A percentile compares a stretch with the other conserved stretches of the same genome.
phyloP scores from a whole-genome alignment of 2,329 filamentous ascomycete genomes.

The Calcarisporium arbuscula region DNA sequence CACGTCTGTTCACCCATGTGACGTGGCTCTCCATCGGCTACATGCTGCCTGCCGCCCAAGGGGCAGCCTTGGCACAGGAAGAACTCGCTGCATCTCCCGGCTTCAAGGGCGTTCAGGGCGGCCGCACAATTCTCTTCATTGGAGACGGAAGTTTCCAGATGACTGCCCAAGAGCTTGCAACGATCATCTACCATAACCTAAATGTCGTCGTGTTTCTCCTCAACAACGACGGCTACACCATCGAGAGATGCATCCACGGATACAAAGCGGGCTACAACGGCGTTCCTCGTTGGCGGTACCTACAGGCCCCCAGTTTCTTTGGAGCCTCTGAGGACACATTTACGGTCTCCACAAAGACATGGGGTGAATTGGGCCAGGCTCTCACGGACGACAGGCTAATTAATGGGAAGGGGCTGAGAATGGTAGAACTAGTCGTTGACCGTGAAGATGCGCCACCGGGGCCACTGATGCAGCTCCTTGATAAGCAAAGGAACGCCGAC shows the following conservation, averaged over 20 bases:
- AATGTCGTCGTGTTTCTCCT: conserved; percentile 46
- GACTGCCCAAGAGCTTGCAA: conserved; percentile 60
- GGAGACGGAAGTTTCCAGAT: conserved; percentile 61
- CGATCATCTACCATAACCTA: conserved; percentile 50
- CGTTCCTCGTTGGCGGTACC: conserved; percentile 44
- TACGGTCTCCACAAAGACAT: conserved; percentile 1
- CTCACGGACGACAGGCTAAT: conserved; percentile 1
- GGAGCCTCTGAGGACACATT: conserved; percentile 31
- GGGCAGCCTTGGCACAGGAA: conserved; percentile 46
- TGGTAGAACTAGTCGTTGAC: conserved; percentile 26
- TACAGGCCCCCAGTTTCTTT: conserved; percentile 41
- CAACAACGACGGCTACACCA: conserved; percentile 55
- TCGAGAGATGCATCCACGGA: conserved; percentile 52
- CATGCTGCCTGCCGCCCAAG: conserved; percentile 51
- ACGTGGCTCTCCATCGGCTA: conserved; percentile 57
- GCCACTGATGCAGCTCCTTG: conserved; percentile 11
- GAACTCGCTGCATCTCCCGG: conserved; percentile 28
- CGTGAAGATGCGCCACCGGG: conserved; percentile 23
- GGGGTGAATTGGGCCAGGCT: no score
- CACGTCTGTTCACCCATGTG: conserved; percentile 40
- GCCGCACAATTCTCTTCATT: conserved; percentile 48
- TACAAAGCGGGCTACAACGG: conserved; percentile 49
- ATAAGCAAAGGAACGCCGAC: conserved; percentile 11
- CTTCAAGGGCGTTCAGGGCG: conserved; percentile 12
- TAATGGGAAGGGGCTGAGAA: conserved; percentile 14